Evolutionary conservation across 2,329 filamentous ascomycete genomes (phyloP), one percentile per base, ranked within the genome.

Genomic region (Colletotrichum shisoi): DNA sequence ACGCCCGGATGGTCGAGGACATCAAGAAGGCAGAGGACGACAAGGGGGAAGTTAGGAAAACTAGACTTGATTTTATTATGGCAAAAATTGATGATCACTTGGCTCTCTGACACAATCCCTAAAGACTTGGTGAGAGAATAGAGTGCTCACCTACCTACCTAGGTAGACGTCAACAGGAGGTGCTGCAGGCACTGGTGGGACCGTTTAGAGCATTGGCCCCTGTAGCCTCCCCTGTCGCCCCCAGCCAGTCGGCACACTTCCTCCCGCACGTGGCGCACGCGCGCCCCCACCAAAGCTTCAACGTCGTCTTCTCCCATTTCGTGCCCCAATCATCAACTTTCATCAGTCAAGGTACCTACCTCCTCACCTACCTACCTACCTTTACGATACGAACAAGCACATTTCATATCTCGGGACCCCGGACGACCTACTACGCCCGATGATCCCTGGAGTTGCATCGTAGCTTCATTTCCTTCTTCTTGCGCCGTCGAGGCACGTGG

Each of bases 211-310:
- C 31, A 39, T n/a, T 24, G 27, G 6, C 15, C 65, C 65, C 61
- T 68, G 45, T 62, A 21, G 19, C 13, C 11, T 15, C 56, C 45
- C 62, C 57, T 62, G 62, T 34, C 62, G 54, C 24, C 31, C 63
- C 19, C 59, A 42, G 45, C 68, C 68, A 69, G 60, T 69, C 68
- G 65, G 68, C 24, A 57, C 45, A 44, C 67, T 62, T 24, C 63
- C 67, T 63, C 39, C 49, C 15, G 57, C 60, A 69, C 68, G 68
- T 69, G 68, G 54, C 46, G 64, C 62, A 62, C 66, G 57, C 66
- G 57, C 17, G 21, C 37, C 58, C 39, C 51, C 46, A 48, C 59
- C 60, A 21, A 54, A 63, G 59, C 45, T 57, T 64, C 54, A 54
- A 60, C 49, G 45, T 59, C 62, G 39, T 42, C 24, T 39, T 48